phyloP scores from a whole-genome alignment of 345 rosid genomes.

The Pugionium dolabratum region DNA sequence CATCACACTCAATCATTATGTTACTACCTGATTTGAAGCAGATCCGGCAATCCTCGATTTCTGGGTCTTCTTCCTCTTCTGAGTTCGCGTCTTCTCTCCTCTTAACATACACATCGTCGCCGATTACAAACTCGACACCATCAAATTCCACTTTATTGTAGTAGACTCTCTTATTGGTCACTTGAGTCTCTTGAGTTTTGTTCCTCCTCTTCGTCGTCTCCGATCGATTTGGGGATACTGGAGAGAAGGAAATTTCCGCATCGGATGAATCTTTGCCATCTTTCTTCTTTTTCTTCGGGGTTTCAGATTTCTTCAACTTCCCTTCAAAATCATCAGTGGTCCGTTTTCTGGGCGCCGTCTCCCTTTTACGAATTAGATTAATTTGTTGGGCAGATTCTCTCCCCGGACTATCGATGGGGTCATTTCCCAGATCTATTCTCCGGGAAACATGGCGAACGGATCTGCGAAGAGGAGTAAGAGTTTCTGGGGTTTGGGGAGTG shows the following conservation, averaged over 20 bases:
- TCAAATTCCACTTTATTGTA: conserved; percentile 72
- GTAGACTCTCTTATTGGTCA: conserved; percentile 53
- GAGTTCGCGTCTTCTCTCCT: conserved; percentile 73
- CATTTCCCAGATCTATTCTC: conserved; percentile 31
- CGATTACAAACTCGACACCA: conserved; percentile 68
- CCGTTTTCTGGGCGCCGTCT: conserved; percentile 26
- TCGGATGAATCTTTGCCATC: conserved; percentile 22
- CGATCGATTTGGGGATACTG: conserved; percentile 52
- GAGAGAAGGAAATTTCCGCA: conserved; percentile 46
- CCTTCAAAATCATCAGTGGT: neutral
- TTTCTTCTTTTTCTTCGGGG: conserved; percentile 14
- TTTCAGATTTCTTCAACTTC: neutral
- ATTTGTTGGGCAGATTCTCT: conserved; percentile 22
- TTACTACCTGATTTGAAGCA: conserved; percentile 65
- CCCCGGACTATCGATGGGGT: conserved; percentile 3
- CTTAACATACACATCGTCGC: conserved; percentile 82
- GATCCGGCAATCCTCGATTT: conserved; percentile 75
- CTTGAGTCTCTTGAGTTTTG: conserved; percentile 20
- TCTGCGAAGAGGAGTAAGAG: conserved; percentile 54
- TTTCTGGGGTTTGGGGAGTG: conserved; percentile 56
- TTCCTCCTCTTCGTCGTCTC: conserved; percentile 57
- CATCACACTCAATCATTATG: conserved; percentile 89
- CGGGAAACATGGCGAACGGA: conserved; percentile 46
- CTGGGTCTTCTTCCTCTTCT: conserved; percentile 67
- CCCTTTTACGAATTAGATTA: conserved; percentile 27